These are phyloP conservation scores for Remersonia thermophila DNA, from an alignment of 2,329 filamentous ascomycete species.

Conservation along the genomic window DNA sequence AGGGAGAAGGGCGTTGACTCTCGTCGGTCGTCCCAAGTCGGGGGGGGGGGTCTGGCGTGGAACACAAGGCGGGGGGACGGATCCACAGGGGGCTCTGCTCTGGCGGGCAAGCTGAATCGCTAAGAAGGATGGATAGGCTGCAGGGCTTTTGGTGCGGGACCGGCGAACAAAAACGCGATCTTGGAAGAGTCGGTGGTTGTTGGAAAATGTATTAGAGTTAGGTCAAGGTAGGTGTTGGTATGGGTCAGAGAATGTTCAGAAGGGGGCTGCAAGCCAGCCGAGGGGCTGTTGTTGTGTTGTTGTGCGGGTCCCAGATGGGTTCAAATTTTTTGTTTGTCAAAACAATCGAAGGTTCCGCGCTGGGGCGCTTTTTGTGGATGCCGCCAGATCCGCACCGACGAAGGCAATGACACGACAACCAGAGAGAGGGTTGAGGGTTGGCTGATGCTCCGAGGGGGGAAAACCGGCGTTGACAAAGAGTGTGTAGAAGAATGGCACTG, in stretches of 20 bases:
- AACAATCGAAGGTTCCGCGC: slow-evolving; percentile 17
- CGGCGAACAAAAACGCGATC: too few relatives aligned
- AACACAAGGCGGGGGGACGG: slow-evolving; percentile 17
- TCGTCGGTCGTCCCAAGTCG: slow-evolving; percentile 16
- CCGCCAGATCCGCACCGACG: slow-evolving; percentile 12
- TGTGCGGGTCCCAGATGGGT: slow-evolving; percentile 15
- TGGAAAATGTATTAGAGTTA: background rate
- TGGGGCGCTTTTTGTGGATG: slow-evolving; percentile 11
- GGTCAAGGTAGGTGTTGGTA: background rate
- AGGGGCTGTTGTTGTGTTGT: slow-evolving; percentile 2
- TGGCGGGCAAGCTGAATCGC: slow-evolving; percentile 8
- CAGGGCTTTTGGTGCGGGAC: too few relatives aligned
- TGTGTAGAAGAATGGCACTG: slow-evolving; percentile 14
- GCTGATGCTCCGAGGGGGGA: background rate
- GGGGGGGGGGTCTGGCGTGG: slow-evolving; percentile 18
- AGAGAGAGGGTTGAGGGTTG: slow-evolving; percentile 1
- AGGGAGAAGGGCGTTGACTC: slow-evolving; percentile 16
- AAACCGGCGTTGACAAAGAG: background rate
- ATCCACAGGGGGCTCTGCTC: slow-evolving; percentile 11
- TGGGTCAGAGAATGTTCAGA: background rate
- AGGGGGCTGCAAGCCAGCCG: slow-evolving; percentile 2
- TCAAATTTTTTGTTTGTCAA: slow-evolving; percentile 16
- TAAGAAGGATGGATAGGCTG: too few relatives aligned
- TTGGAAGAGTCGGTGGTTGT: background rate
- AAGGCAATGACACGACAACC: background rate